Conservation (phyloP, 371 early-diverging fungal species). For the Circinella umbellata region DNA sequence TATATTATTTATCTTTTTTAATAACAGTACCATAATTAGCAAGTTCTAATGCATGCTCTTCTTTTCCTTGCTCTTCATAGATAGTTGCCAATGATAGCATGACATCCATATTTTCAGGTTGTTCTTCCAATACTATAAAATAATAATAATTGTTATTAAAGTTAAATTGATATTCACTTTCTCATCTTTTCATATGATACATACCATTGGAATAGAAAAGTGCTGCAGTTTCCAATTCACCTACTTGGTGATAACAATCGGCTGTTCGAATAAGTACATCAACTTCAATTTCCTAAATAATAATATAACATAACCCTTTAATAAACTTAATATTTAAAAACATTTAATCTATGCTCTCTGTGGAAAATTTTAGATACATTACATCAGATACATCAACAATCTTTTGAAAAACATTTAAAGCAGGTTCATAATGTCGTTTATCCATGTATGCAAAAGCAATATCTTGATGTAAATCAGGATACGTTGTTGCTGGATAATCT, state of each 20-base stretch:
- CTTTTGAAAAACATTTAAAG: constrained; percentile 64
- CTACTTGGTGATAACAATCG: constrained; percentile 72
- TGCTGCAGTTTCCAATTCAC: constrained; percentile 67
- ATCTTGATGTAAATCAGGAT: constrained; percentile 82
- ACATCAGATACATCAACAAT: constrained; percentile 63
- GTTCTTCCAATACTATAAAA: constrained; percentile 44
- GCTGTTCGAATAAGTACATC: constrained; percentile 64
- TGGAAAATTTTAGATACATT: constrained; percentile 17
- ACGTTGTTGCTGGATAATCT: constrained; percentile 56
- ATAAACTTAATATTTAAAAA: no score
- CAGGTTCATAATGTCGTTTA: constrained; percentile 67
- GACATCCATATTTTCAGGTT: constrained; percentile 73
- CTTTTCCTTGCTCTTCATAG: constrained; percentile 84
- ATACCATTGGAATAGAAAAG: constrained; percentile 59
- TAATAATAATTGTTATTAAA: no score
- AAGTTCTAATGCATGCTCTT: constrained; percentile 71
- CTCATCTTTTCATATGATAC: background rate
- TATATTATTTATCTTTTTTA: no score
- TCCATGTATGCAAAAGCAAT: constrained; percentile 84
- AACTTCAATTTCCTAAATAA: constrained; percentile 47
- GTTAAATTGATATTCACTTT: no score
- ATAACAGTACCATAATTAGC: constrained; percentile 53
- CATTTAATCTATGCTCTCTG: background rate
- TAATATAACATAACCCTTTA: background rate
- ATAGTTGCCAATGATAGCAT: constrained; percentile 81